phyloP scores from a whole-genome alignment of 371 early-diverging fungal species.

The Dinochytrium kinnereticum region DNA sequence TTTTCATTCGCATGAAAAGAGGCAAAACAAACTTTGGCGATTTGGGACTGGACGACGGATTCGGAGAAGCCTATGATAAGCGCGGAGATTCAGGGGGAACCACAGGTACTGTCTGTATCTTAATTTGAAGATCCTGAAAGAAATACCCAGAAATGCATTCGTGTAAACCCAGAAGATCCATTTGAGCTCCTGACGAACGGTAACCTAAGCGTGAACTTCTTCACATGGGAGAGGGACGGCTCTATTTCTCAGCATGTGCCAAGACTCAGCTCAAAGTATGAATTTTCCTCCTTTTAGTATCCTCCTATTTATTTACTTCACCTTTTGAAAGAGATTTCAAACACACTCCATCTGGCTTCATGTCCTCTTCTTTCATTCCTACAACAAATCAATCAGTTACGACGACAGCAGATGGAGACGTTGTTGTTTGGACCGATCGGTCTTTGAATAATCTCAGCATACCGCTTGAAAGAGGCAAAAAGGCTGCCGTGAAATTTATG shows the following conservation, averaged over 20 bases:
- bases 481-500: slow-evolving; percentile 51
- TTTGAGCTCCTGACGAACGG: slow-evolving; percentile 50
- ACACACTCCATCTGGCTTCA: slow-evolving; percentile 43
- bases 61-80: slow-evolving; percentile 37
- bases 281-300: neutral
- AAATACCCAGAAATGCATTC: slow-evolving; percentile 39
- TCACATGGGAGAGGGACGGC: slow-evolving; percentile 36
- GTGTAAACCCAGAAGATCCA: slow-evolving; percentile 47
- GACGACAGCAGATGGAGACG: slow-evolving; percentile 51
- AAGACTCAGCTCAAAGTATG: slow-evolving; percentile 48
- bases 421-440: slow-evolving; percentile 48
- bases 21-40: slow-evolving; percentile 43
- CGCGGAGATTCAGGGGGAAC: slow-evolving; percentile 39
- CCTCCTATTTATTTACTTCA: too few relatives aligned
- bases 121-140: too few relatives aligned
- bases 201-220: slow-evolving; percentile 43
- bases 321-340: slow-evolving; percentile 47
- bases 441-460: slow-evolving; percentile 47
- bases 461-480: slow-evolving; percentile 46
- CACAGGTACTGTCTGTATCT: slow-evolving; percentile 45
- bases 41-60: slow-evolving; percentile 60
- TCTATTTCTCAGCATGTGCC: slow-evolving; percentile 45
- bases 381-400: slow-evolving; percentile 35
- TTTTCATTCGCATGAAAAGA: slow-evolving; percentile 13
- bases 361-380: slow-evolving; percentile 48